Percentiles rank a stretch among this genome's conserved stretches.
Evolutionary conservation across 106 monocot genomes (phyloP).

Genomic region (Alisma plantagoaquatica): DNA sequence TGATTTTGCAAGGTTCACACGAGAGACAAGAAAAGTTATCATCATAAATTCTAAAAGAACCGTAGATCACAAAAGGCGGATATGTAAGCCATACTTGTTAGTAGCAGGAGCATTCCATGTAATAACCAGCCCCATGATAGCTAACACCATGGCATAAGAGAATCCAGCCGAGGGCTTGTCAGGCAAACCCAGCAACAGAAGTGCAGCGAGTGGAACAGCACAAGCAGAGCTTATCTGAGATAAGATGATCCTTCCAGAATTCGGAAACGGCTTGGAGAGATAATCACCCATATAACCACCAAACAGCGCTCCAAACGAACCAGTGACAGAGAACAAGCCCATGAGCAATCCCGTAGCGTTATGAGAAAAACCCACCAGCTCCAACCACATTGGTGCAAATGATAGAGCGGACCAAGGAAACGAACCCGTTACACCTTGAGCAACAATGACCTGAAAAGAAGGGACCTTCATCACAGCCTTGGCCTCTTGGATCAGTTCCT

Average conservation of each 20-base stretch:
- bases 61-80: too few relatives aligned
- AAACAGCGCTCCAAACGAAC: constrained; percentile 56
- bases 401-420: constrained; percentile 91
- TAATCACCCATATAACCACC: constrained; percentile 85
- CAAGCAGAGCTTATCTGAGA: constrained; percentile 86
- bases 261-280: constrained; percentile 45
- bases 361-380: constrained; percentile 89
- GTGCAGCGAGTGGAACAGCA: constrained; percentile 65
- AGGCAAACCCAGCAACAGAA: constrained; percentile 60
- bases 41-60: too few relatives aligned
- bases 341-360: constrained; percentile 44
- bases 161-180: constrained; percentile 49
- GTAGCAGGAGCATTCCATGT: constrained; percentile 92
- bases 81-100: constrained; percentile 97
- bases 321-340: constrained; percentile 43
- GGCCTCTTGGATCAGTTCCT: constrained; percentile 46
- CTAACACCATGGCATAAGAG: constrained; percentile 42
- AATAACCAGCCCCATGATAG: constrained; percentile 79
- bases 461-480: constrained; percentile 63
- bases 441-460: constrained; percentile 86
- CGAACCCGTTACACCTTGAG: constrained; percentile 84
- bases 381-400: constrained; percentile 87
- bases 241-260: constrained; percentile 77
- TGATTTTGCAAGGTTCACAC: too few relatives aligned
- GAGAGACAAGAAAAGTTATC: too few relatives aligned